Conservation (phyloP, 805 yeast species). For the Candida boleticola region DNA sequence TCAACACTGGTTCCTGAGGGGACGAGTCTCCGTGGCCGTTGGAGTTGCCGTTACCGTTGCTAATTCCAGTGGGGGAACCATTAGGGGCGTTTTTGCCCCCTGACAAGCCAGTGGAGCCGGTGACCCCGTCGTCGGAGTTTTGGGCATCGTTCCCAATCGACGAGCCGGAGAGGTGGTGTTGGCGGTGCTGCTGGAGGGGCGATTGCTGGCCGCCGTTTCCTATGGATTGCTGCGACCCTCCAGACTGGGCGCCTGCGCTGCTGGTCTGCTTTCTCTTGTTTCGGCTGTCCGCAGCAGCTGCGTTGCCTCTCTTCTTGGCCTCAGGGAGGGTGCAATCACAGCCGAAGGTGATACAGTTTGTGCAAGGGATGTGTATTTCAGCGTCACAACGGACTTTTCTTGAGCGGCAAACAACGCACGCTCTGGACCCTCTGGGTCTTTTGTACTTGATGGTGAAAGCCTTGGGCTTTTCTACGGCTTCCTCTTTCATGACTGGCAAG, state of each 20-base stretch:
- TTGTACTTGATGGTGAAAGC: constrained; percentile 47
- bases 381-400: constrained; percentile 83
- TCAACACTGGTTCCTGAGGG: constrained; percentile 37
- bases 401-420: constrained; percentile 75
- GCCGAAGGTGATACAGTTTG: constrained; percentile 67
- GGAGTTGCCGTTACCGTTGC: constrained; percentile 1
- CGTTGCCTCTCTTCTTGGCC: constrained; percentile 43
- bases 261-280: constrained; percentile 15
- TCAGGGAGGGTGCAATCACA: constrained; percentile 71
- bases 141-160: background rate
- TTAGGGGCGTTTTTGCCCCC: background rate
- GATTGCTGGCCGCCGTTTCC: background rate
- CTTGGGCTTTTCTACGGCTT: constrained; percentile 30
- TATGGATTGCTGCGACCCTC: background rate
- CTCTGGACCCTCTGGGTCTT: constrained; percentile 64
- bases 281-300: constrained; percentile 15
- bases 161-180: background rate
- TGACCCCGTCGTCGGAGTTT: background rate
- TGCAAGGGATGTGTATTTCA: constrained; percentile 46
- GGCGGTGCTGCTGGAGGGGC: background rate
- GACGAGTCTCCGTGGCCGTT: background rate
- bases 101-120: background rate
- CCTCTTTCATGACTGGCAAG: constrained; percentile 2
- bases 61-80: constrained; percentile 15
- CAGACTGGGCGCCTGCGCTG: background rate